phyloP scores from a whole-genome alignment of 306 rosid genomes.

The Vachellia collinsii region DNA sequence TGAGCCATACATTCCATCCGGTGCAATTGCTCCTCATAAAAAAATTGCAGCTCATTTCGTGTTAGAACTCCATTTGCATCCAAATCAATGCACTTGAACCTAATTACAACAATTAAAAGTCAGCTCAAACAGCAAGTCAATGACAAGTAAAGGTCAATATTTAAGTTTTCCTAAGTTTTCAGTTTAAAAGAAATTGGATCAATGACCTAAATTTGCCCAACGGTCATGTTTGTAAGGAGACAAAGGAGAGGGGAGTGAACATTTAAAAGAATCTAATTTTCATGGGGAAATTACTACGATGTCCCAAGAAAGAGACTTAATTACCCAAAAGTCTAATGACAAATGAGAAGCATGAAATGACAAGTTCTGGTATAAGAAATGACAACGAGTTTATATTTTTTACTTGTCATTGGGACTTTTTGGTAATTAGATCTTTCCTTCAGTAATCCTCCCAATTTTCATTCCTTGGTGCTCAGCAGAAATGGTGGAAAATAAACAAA shows the following conservation, averaged over 20 bases:
- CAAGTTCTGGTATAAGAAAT: too few relatives aligned
- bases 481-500: not conserved
- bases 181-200: not conserved
- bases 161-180: not conserved
- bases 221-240: not conserved
- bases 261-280: not conserved
- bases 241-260: constrained; percentile 1
- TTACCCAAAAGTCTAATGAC: too few relatives aligned
- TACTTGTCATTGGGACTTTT: too few relatives aligned
- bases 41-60: constrained; percentile 92
- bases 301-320: too few relatives aligned
- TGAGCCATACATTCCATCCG: constrained; percentile 99
- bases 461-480: not conserved
- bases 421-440: too few relatives aligned
- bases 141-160: not conserved
- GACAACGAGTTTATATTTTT: too few relatives aligned
- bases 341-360: too few relatives aligned
- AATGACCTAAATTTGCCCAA: not conserved
- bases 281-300: not conserved
- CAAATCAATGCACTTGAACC: constrained; percentile 99
- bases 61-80: constrained; percentile 94
- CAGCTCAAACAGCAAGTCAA: constrained; percentile 29
- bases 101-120: constrained; percentile 45
- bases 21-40: constrained; percentile 99
- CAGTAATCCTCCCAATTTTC: too few relatives aligned